These are phyloP conservation scores for Arthromyces matolae DNA, from an alignment of 768 basidiomycete genomes.

Conservation along the genomic window DNA sequence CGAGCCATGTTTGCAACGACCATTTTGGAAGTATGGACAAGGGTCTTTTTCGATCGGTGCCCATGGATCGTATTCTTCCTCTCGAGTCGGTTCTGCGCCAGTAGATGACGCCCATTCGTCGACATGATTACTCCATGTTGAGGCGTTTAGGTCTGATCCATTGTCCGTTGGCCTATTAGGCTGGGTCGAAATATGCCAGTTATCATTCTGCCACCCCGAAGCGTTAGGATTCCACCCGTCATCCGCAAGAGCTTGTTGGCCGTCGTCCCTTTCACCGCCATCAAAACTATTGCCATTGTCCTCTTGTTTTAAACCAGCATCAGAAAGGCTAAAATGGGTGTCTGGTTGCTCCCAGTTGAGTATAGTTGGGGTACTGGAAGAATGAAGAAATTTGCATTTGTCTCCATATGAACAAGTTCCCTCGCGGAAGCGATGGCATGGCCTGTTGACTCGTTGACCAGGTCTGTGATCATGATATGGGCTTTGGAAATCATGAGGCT, in stretches of 20 bases:
- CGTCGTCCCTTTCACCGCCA: no score
- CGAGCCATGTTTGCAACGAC: slow-evolving; percentile 9
- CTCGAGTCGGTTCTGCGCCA: not conserved
- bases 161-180: no score
- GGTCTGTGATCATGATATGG: no score
- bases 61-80: not conserved
- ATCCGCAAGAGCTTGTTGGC: not conserved
- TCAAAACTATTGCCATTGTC: no score
- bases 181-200: no score
- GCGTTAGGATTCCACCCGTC: slow-evolving; percentile 9
- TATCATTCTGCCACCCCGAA: no score
- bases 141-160: slow-evolving; percentile 5
- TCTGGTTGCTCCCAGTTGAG: not conserved
- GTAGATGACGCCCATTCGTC: slow-evolving; percentile 1
- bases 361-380: no score
- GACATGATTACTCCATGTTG: not conserved
- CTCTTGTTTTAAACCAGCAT: no score
- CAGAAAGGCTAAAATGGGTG: no score
- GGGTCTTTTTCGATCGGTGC: not conserved
- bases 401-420: slow-evolving; percentile 6
- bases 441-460: not conserved
- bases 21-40: slow-evolving; percentile 5
- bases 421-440: slow-evolving; percentile 4
- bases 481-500: no score
- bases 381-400: slow-evolving; percentile 9